Evolutionary conservation across 352 stramenopile genomes (phyloP).

Genomic region (Phytophthora niederhauseri): DNA sequence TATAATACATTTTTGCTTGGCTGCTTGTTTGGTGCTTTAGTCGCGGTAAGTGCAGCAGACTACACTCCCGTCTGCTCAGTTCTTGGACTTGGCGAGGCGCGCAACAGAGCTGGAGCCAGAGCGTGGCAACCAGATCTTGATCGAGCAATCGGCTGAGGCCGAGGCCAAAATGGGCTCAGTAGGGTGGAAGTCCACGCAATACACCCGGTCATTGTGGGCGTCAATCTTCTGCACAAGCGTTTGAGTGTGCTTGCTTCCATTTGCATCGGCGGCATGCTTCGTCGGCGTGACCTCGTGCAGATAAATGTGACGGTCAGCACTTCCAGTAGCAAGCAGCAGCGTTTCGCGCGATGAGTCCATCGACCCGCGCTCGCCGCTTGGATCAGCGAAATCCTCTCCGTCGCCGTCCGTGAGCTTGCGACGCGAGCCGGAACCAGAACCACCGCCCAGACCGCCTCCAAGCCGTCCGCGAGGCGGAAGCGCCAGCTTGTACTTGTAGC

Average conservation of each 20-base stretch:
- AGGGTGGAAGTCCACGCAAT: conserved; percentile 90
- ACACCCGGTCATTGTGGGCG: conserved; percentile 88
- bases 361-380: conserved; percentile 39
- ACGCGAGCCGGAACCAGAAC: conserved; percentile 40
- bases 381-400: conserved; percentile 68
- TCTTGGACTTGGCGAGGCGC: conserved; percentile 69
- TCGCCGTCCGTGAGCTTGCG: conserved; percentile 86
- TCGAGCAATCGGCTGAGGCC: conserved; percentile 83
- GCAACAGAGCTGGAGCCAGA: conserved; percentile 45
- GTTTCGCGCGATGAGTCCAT: conserved; percentile 64
- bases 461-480: conserved; percentile 46
- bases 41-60: not conserved
- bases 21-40: conserved; percentile 5
- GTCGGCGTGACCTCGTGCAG: conserved; percentile 82
- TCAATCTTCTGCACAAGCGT: conserved; percentile 87
- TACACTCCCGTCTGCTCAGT: conserved; percentile 20
- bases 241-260: conserved; percentile 44
- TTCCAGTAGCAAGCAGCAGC: conserved; percentile 84
- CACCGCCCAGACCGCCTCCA: conserved; percentile 23
- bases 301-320: conserved; percentile 89
- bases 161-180: conserved; percentile 86
- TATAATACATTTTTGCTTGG: conserved; percentile 35
- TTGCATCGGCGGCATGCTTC: conserved; percentile 42
- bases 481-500: conserved; percentile 87
- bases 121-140: conserved; percentile 89